A percentile compares a stretch with the other conserved stretches of the same genome.
These are phyloP conservation scores for Pseudogymnoascus sp. DNA, from an alignment of 2,329 filamentous ascomycete genomes.

Conservation along the genomic window DNA sequence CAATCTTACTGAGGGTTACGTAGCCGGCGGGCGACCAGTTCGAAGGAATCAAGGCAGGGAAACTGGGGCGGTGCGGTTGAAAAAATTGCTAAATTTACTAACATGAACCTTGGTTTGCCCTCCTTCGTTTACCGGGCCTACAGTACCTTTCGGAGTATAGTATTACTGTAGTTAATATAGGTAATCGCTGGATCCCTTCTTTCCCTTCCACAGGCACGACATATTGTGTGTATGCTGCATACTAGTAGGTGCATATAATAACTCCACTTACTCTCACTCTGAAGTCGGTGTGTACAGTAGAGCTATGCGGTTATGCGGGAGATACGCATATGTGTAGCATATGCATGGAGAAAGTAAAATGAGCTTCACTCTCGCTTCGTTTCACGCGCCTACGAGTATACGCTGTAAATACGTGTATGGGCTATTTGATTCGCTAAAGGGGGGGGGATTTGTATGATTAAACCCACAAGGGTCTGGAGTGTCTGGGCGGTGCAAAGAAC, in stretches of 20 bases:
- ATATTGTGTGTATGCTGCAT: not conserved
- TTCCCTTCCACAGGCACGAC: not conserved
- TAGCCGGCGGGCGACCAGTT: not conserved
- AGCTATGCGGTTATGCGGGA: conserved; percentile 6
- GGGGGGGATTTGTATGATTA: not conserved
- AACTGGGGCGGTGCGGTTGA: not conserved
- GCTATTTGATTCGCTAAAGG: not conserved
- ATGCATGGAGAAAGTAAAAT: conserved; percentile 5
- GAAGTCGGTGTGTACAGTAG: not conserved
- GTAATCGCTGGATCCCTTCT: not conserved
- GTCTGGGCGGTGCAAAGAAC: not conserved
- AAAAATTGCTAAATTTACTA: conserved; percentile 7
- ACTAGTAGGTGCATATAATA: not conserved
- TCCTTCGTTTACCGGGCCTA: not conserved
- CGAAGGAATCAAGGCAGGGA: not conserved
- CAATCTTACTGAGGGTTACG: not conserved
- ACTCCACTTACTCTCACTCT: not conserved
- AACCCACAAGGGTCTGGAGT: not conserved
- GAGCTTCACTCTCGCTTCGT: conserved; percentile 1
- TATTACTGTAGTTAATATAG: too few species aligned
- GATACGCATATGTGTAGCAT: conserved; percentile 3
- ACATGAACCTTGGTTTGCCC: not conserved
- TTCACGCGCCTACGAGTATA: not conserved
- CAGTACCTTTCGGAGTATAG: not conserved
- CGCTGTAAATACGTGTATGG: not conserved